Percentiles rank a stretch among this genome's conserved stretches.
phyloP scores from a whole-genome alignment of 148 eudicot genomes.

The Amaranthus palmeri region DNA sequence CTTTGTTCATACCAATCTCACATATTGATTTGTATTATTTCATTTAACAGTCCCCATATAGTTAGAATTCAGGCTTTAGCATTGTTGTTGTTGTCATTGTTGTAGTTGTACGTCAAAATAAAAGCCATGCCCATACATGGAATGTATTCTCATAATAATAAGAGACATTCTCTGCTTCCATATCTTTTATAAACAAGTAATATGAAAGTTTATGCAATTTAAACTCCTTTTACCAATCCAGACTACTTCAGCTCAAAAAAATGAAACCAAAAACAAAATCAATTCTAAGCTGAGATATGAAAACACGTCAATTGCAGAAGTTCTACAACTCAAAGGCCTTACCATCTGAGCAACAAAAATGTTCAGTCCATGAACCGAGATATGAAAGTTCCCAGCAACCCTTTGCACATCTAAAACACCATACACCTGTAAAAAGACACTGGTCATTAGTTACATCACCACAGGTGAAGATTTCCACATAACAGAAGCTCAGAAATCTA shows the following conservation, averaged over 20 bases:
- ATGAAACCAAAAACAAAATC: constrained; percentile 2
- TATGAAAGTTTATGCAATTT: not conserved
- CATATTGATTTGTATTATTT: no score
- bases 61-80: no score
- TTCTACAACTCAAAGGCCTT: constrained; percentile 22
- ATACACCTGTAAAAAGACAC: constrained; percentile 59
- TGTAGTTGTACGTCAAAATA: no score
- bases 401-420: constrained; percentile 96
- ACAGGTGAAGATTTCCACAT: constrained; percentile 1
- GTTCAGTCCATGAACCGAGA: constrained; percentile 96
- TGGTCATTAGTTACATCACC: constrained; percentile 2
- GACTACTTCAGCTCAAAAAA: not conserved
- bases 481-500: constrained; percentile 5
- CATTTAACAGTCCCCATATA: no score
- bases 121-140: no score
- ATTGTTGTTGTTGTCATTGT: no score
- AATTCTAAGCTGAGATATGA: constrained; percentile 6
- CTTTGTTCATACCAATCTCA: no score
- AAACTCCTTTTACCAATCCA: not conserved
- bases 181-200: not conserved
- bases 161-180: not conserved
- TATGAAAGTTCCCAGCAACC: constrained; percentile 98
- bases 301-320: not conserved
- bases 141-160: not conserved
- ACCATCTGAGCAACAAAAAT: constrained; percentile 98